phyloP scores from a whole-genome alignment of 1,284 basidiomycete species.

The Apiotrichum brassicae region DNA sequence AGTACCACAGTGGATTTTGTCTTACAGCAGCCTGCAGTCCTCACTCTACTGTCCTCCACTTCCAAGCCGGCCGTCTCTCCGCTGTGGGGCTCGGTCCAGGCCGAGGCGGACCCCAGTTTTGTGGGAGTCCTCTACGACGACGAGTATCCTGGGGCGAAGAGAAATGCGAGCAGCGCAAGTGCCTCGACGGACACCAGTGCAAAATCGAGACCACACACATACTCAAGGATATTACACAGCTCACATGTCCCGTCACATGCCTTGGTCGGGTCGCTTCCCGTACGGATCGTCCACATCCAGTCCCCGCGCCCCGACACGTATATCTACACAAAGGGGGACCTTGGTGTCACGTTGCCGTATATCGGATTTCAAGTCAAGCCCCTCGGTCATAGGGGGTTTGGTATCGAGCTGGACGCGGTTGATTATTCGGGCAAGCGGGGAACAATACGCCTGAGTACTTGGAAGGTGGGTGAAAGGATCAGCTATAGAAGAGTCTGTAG shows the following conservation, averaged over 20 bases:
- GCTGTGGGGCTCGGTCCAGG: constrained; percentile 56
- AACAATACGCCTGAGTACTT: constrained; percentile 65
- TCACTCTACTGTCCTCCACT: constrained; percentile 74
- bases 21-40: constrained; percentile 54
- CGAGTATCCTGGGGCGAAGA: constrained; percentile 10
- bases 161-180: too few species aligned
- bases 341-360: constrained; percentile 68
- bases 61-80: constrained; percentile 56
- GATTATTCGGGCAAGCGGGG: constrained; percentile 60
- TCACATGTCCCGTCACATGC: constrained; percentile 47
- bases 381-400: constrained; percentile 58
- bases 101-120: constrained; percentile 58
- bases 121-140: constrained; percentile 61
- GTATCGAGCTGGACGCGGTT: constrained; percentile 67
- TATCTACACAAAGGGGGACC: constrained; percentile 54
- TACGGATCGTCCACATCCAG: constrained; percentile 72
- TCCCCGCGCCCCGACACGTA: constrained; percentile 65
- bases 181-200: too few species aligned
- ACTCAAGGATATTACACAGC: too few species aligned
- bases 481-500: too few species aligned
- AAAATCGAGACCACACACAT: not conserved
- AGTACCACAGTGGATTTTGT: not conserved
- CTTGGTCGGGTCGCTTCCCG: constrained; percentile 45
- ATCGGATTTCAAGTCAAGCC: constrained; percentile 67
- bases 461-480: constrained; percentile 66